These are phyloP conservation scores for Nakazawaea wyomingensis DNA, from an alignment of 805 yeast species.

Conservation along the genomic window DNA sequence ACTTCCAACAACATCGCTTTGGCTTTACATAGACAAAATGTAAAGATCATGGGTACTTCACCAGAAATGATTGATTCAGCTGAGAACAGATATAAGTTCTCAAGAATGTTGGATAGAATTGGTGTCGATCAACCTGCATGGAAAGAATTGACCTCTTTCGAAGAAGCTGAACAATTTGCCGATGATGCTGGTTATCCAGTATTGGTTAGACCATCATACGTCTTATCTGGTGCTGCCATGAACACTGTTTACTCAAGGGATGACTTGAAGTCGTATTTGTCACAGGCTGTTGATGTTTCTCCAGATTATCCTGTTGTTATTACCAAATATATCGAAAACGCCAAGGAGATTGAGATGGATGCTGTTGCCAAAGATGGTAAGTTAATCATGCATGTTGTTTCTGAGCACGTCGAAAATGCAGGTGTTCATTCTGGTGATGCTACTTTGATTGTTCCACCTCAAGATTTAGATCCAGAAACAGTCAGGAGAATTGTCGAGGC, in stretches of 20 bases:
- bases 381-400: constrained; percentile 93
- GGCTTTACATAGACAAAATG: constrained; percentile 87
- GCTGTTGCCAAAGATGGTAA: constrained; percentile 96
- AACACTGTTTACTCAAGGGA: constrained; percentile 88
- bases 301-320: constrained; percentile 98
- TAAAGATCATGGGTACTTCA: constrained; percentile 92
- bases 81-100: constrained; percentile 95
- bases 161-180: constrained; percentile 90
- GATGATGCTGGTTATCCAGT: constrained; percentile 91
- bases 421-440: constrained; percentile 1
- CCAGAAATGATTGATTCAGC: constrained; percentile 99
- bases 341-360: constrained; percentile 98
- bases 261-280: constrained; percentile 80
- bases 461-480: constrained; percentile 87
- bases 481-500: constrained; percentile 89
- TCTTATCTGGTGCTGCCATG: constrained; percentile 98
- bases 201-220: constrained; percentile 95
- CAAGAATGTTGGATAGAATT: constrained; percentile 92
- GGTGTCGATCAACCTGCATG: constrained; percentile 99
- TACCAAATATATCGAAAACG: constrained; percentile 93
- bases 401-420: constrained; percentile 87
- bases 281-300: constrained; percentile 95
- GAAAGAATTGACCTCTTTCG: constrained; percentile 92
- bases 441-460: constrained; percentile 51
- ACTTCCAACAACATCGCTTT: constrained; percentile 95